A percentile compares a stretch with the other conserved stretches of the same genome.
phyloP scores from a whole-genome alignment of 371 early-diverging fungal genomes.

The Polyrhizophydium stewartii region DNA sequence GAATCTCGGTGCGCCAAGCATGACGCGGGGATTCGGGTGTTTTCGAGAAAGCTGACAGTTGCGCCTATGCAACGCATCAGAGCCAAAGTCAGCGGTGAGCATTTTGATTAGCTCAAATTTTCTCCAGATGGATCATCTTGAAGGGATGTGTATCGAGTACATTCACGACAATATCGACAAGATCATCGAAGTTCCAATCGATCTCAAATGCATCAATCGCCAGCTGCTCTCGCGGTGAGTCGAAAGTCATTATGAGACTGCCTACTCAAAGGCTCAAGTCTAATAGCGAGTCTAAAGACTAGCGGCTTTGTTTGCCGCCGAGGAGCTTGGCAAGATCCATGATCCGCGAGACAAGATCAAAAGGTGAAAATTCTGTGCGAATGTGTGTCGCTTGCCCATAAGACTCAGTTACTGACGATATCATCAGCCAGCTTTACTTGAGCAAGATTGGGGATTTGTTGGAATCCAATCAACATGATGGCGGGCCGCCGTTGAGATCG shows the following conservation, averaged over 20 bases:
- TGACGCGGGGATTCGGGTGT: no score
- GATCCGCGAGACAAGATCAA: constrained; percentile 39
- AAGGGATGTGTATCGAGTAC: constrained; percentile 31
- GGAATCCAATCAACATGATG: background rate
- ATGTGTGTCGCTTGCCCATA: background rate
- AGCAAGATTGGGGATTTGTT: constrained; percentile 23
- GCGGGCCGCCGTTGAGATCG: background rate
- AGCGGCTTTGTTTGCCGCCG: constrained; percentile 20
- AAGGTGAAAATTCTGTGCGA: constrained; percentile 13
- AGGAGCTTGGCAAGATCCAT: constrained; percentile 20
- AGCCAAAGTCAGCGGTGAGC: constrained; percentile 30
- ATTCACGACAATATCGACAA: constrained; percentile 35
- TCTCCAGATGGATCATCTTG: constrained; percentile 36
- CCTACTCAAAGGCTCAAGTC: background rate
- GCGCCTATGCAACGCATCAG: constrained; percentile 13
- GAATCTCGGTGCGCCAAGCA: constrained; percentile 18
- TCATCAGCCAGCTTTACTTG: constrained; percentile 32
- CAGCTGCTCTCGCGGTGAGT: constrained; percentile 21
- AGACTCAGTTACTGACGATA: background rate
- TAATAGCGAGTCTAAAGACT: constrained; percentile 15
- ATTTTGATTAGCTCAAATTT: constrained; percentile 45
- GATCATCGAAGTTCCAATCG: constrained; percentile 37
- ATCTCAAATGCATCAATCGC: constrained; percentile 33
- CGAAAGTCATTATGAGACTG: background rate
- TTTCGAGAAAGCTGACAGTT: no score